Evolutionary conservation across 805 yeast species (phyloP).

Genomic region (Pichia ethanolica): DNA sequence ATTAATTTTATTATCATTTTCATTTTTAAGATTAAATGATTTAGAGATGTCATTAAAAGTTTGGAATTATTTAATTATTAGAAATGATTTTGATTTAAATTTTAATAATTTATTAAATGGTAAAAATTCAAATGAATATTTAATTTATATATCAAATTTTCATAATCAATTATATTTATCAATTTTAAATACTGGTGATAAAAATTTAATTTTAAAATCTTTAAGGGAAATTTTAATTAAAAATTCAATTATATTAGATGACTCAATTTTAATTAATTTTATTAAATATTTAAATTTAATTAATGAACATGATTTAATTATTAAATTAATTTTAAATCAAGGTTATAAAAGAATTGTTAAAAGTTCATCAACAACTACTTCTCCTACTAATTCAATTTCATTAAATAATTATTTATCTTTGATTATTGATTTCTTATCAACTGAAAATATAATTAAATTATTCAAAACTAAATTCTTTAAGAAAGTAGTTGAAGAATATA

Average conservation of each 20-base stretch:
- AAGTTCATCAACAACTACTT: background rate
- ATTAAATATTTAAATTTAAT: constrained; percentile 19
- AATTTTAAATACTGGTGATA: constrained; percentile 16
- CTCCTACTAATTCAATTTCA: constrained; percentile 1
- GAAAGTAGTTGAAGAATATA: constrained; percentile 26
- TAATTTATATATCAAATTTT: constrained; percentile 13
- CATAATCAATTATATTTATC: constrained; percentile 19
- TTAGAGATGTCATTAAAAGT: constrained; percentile 20
- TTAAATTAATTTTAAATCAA: constrained; percentile 24
- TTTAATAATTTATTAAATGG: constrained; percentile 8
- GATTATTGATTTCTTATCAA: constrained; percentile 23
- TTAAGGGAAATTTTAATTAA: constrained; percentile 26
- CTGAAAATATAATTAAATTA: constrained; percentile 13
- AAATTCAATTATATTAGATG: constrained; percentile 20
- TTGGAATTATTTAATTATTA: constrained; percentile 26
- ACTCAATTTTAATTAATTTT: constrained; percentile 18
- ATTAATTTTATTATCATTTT: constrained; percentile 21
- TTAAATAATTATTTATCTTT: constrained; percentile 26
- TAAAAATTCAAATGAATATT: constrained; percentile 5
- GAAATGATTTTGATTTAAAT: constrained; percentile 26
- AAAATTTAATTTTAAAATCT: constrained; percentile 20
- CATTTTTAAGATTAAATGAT: constrained; percentile 18
- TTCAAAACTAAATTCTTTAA: constrained; percentile 23
- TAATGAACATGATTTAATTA: constrained; percentile 16
- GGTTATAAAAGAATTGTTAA: constrained; percentile 22